Percentiles rank a stretch among this genome's conserved stretches.
phyloP scores from a whole-genome alignment of 2,329 filamentous ascomycete genomes.

The Lecanoromycetidae sp. region DNA sequence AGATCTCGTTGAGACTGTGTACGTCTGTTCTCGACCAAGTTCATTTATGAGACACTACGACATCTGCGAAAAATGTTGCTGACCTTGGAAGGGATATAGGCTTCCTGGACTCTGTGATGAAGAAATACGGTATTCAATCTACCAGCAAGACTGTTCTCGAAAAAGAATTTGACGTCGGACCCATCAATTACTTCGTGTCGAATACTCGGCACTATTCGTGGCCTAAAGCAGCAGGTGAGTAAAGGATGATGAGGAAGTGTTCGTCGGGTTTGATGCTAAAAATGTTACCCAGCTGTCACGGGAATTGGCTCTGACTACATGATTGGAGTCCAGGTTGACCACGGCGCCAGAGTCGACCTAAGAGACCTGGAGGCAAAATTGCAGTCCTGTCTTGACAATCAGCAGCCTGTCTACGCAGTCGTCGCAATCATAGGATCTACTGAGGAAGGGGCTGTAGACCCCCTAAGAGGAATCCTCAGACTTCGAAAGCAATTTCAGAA shows the following conservation, averaged over 20 bases:
- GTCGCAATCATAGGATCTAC: constrained; percentile 38
- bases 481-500: constrained; percentile 32
- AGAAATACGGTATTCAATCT: constrained; percentile 31
- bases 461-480: constrained; percentile 28
- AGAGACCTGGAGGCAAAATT: constrained; percentile 25
- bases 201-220: constrained; percentile 38
- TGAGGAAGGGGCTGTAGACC: constrained; percentile 38
- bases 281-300: constrained; percentile 27
- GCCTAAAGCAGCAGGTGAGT: constrained; percentile 37
- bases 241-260: background rate
- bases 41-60: too few relatives aligned
- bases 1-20: too few relatives aligned
- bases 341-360: constrained; percentile 30
- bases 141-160: constrained; percentile 31
- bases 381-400: constrained; percentile 22
- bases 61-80: too few relatives aligned
- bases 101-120: constrained; percentile 26
- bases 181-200: constrained; percentile 29
- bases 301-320: constrained; percentile 36
- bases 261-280: background rate
- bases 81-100: too few relatives aligned
- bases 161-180: constrained; percentile 23
- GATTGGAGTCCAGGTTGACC: constrained; percentile 31
- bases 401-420: constrained; percentile 32
- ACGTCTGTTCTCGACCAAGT: too few relatives aligned